A percentile compares a stretch with the other conserved stretches of the same genome.
Conservation (phyloP, 1,284 basidiomycete genomes). For the Fomitopsis pinicola region DNA sequence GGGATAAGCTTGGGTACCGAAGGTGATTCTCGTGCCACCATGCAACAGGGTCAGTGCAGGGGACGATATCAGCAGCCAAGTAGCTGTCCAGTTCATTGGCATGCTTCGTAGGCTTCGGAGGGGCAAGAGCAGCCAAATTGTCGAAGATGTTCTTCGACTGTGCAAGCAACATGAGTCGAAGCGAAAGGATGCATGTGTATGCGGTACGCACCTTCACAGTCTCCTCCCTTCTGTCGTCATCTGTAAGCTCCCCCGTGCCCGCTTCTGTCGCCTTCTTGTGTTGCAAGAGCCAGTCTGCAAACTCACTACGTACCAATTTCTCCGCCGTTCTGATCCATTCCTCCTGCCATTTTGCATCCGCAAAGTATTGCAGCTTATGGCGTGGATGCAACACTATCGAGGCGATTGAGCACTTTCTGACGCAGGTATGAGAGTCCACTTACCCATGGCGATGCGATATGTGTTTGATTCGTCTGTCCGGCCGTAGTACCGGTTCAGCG, state of each 20-base stretch:
- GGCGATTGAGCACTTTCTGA: neutral
- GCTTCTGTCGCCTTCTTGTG: neutral
- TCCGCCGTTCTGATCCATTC: slow-evolving; percentile 8
- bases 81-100: too few relatives aligned
- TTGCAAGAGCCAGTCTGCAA: neutral
- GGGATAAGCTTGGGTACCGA: too few relatives aligned
- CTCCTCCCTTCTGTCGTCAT: neutral
- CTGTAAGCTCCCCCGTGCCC: neutral
- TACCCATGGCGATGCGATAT: slow-evolving; percentile 27
- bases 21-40: too few relatives aligned
- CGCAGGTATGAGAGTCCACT: too few relatives aligned
- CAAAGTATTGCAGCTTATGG: slow-evolving; percentile 26
- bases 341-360: slow-evolving; percentile 8
- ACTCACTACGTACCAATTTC: neutral
- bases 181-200: neutral
- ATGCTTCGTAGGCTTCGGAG: neutral
- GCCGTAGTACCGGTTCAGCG: slow-evolving; percentile 26
- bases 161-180: neutral
- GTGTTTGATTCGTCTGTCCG: slow-evolving; percentile 21
- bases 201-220: neutral
- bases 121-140: neutral
- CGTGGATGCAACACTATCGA: slow-evolving; percentile 23
- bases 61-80: too few relatives aligned
- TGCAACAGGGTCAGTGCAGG: too few relatives aligned
- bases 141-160: neutral